Base-by-base conservation (phyloP, 768 basidiomycete species). In the Pleurotus djamor region DNA sequence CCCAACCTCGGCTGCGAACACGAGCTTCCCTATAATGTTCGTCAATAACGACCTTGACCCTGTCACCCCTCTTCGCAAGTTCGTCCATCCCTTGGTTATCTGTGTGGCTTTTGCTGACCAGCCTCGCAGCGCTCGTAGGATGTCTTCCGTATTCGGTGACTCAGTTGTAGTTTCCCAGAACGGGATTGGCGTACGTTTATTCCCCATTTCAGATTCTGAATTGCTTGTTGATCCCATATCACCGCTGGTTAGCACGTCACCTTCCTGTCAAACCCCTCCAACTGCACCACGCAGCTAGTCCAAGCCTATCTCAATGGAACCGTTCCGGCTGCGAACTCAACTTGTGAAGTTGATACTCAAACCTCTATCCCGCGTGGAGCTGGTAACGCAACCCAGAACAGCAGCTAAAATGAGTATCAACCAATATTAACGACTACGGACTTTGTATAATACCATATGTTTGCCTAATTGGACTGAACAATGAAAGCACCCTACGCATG, bases 141-240 rank as follows among this genome's bases (percentile, higher is more conserved):
- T 71, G 60, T 73, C 74, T 0, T 59, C 65, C 48, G 70, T 69
- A 6, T 79, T 79, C 64, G 60, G 66, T 3, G 65, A 63, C 28
- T 74, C 77, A 2, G 72, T 75, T 10, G 73, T 80, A 9, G 63
- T 80, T n/a, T 76, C 74, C 4, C 77, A 79, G 57, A 73, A 78
- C 33, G 75, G 74, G 9, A 63, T 71, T 12, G 77, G 79, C 8
- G 77, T 80, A 65, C 32, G 72, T 37, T 10, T 7, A 16, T 17
- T 66, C 16, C 7, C 49, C 21, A 28, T 28, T 28, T 28, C 21
- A 28, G 10, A 17, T 33, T 50, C 8, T 33, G 10, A 33, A 12
- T 50, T 10, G 10, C 34, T 28, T 33, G 34, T 50, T 9, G 8
- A 50, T 35, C 21, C 13, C 45, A 32, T 12, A 35, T 33, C 28